Percentiles rank a stretch among this genome's conserved stretches.
These are phyloP conservation scores for Xylaria telfairii DNA, from an alignment of 495 filamentous ascomycete genomes.

Conservation along the genomic window DNA sequence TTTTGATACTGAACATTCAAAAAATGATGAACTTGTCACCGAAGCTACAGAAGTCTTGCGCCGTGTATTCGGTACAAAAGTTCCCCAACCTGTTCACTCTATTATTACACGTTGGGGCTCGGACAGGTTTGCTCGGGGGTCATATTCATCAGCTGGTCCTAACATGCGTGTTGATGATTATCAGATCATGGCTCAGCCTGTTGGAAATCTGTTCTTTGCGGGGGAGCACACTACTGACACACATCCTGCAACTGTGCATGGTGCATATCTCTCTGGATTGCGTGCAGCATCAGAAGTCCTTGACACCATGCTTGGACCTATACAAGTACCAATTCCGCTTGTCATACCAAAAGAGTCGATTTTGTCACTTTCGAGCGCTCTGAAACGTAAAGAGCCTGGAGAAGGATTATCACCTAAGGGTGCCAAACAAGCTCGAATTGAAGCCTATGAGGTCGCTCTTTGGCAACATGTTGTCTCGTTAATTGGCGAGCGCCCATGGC, in stretches of 20 bases:
- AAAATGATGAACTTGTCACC: conserved; percentile 72
- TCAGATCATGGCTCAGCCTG: conserved; percentile 82
- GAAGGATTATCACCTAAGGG: conserved; percentile 42
- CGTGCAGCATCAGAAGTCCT: conserved; percentile 87
- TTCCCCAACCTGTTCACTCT: conserved; percentile 79
- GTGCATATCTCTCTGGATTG: conserved; percentile 91
- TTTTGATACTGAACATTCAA: conserved; percentile 76
- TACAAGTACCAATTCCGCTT: conserved; percentile 74
- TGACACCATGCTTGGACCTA: conserved; percentile 78
- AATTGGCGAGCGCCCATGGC: conserved; percentile 74
- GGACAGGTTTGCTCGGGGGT: conserved; percentile 87
- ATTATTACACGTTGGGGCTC: conserved; percentile 94
- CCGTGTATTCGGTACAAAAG: conserved; percentile 60
- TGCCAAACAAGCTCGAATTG: conserved; percentile 60
- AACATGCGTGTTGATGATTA: conserved; percentile 86
- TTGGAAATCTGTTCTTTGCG: conserved; percentile 93
- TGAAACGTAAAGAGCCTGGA: conserved; percentile 61
- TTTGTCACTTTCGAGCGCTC: conserved; percentile 32
- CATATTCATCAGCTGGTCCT: conserved; percentile 90
- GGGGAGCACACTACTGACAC: conserved; percentile 95
- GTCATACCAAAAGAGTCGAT: conserved; percentile 67
- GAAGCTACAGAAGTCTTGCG: conserved; percentile 81
- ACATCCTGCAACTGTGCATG: conserved; percentile 95
- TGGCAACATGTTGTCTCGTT: conserved; percentile 69
- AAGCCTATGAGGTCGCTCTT: conserved; percentile 76